Percentiles rank a stretch among this genome's conserved stretches.
Conservation (phyloP, 495 filamentous ascomycete genomes). For the Thozetella sp. region DNA sequence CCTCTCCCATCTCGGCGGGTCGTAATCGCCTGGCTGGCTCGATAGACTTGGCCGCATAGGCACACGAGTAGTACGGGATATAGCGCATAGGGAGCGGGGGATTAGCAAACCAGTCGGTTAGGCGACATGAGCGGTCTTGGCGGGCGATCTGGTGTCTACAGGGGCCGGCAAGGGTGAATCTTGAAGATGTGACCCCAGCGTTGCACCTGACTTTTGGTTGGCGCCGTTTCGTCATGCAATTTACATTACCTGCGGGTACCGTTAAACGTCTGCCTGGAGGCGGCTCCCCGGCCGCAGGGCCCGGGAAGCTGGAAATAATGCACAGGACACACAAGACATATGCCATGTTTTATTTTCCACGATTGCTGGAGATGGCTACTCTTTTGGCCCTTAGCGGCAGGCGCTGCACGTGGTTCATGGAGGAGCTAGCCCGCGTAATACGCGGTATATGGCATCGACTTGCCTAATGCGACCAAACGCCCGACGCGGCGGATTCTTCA, state of each 20-base stretch:
- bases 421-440: neutral
- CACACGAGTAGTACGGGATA: neutral
- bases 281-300: neutral
- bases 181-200: neutral
- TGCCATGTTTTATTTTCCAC: slow-evolving; percentile 1
- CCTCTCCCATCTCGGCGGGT: too few relatives aligned
- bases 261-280: slow-evolving; percentile 3
- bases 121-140: too few relatives aligned
- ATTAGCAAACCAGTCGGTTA: neutral
- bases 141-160: neutral
- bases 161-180: slow-evolving; percentile 1
- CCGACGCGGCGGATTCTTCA: neutral
- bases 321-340: too few relatives aligned
- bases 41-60: too few relatives aligned
- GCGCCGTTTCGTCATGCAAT: neutral
- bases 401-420: neutral
- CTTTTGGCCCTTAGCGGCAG: neutral
- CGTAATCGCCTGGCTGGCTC: too few relatives aligned
- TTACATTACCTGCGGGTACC: neutral
- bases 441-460: neutral
- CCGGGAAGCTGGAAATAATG: too few relatives aligned
- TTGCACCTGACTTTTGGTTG: neutral
- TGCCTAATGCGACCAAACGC: neutral
- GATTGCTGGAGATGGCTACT: neutral
- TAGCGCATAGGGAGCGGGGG: neutral